Evolutionary conservation across 805 yeast genomes (phyloP), one percentile per base, ranked within the genome.

Genomic region (Candida silvatica): DNA sequence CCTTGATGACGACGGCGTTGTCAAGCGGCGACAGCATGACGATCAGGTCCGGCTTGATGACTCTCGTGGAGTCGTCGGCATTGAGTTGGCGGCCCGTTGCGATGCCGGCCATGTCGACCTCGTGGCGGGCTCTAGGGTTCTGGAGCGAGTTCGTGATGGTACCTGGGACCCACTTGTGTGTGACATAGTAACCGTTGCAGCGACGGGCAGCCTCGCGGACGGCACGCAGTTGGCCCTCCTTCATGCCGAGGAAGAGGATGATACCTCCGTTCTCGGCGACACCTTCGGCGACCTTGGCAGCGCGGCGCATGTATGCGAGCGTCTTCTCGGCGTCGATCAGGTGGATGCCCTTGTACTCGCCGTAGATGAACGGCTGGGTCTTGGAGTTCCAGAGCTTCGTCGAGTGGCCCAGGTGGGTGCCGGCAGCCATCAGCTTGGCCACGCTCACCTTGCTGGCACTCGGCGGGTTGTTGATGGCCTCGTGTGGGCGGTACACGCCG

Each of bases 381-480:
- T 81, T 70, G 7, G 87, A 77, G 47, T 94, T 76, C 74, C 79
- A 81, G 41, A 80, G 64, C 3, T 80, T 66, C 24, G 75, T 80
- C n/a, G 95, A 71, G 48, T 90, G 97, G 20, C 98, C 98, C 46
- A 92, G 64, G 58, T 92, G 98, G 31, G 90, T 90, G 35, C 96
- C 97, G 0, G 97, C 85, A 3, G 96, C 90, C 58, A 90, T 56
- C 35, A 92, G 67, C 38, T 76, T 76, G 20, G 85, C 64, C 25
- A 87, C 64, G 3, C 90, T 69, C 9, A 84, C 54, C 37, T 82
- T 74, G 17, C 69, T 58, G 17, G 75, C 63, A 11, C 64, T 47
- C 24, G 71, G 62, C 14, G 95, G 95, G 17, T 65, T 59, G 30
- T 66, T 63, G 20, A 79, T 64, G 40, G 82, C 82, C 41, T 70